Evolutionary conservation across 768 basidiomycete genomes (phyloP).

Genomic region (Amanita rubescens): DNA sequence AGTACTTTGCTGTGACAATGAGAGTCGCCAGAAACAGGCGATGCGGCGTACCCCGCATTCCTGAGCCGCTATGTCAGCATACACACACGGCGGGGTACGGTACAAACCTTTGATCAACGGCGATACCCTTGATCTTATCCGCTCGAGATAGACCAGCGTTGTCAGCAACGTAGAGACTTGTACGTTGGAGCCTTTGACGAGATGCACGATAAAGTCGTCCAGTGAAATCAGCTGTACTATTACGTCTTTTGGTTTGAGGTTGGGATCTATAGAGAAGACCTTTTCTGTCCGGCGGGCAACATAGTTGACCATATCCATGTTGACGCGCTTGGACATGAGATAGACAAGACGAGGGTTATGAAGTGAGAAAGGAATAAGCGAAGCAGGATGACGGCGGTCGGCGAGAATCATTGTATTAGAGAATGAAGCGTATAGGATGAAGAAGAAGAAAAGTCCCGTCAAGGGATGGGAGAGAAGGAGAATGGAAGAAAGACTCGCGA

Average conservation of each 20-base stretch:
- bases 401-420: not conserved
- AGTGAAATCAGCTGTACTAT: conserved; percentile 43
- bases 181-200: conserved; percentile 79
- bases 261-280: conserved; percentile 66
- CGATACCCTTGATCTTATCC: conserved; percentile 75
- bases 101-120: conserved; percentile 74
- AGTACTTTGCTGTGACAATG: conserved; percentile 93
- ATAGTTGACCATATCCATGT: conserved; percentile 79
- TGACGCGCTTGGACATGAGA: conserved; percentile 71
- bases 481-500: not conserved
- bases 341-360: conserved; percentile 80
- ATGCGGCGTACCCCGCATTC: conserved; percentile 86
- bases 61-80: conserved; percentile 27
- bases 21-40: conserved; percentile 94
- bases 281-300: conserved; percentile 72
- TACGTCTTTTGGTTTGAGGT: conserved; percentile 28
- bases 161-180: conserved; percentile 87
- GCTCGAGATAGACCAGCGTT: conserved; percentile 87
- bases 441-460: conserved; percentile 9
- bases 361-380: conserved; percentile 64
- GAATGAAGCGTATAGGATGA: conserved; percentile 6
- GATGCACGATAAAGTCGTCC: conserved; percentile 75
- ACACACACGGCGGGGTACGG: not conserved
- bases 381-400: conserved; percentile 59
- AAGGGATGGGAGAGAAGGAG: conserved; percentile 7